A percentile compares a stretch with the other conserved stretches of the same genome.
Evolutionary conservation across 805 yeast species (phyloP).

Genomic region (Tetrapisispora fleetii): DNA sequence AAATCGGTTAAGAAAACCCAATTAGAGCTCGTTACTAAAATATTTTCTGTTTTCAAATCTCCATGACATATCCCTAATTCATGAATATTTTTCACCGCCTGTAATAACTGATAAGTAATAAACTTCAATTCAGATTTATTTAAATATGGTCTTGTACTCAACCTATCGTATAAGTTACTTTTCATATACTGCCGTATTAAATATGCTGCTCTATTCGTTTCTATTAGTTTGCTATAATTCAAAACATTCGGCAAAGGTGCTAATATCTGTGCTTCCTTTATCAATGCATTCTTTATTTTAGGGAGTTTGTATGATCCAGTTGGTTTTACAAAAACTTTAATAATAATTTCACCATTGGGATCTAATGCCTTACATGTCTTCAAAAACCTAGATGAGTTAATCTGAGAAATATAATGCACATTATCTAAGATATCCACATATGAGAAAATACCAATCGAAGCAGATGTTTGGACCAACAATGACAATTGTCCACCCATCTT

Average conservation of each 20-base stretch:
- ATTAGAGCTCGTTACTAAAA: constrained; percentile 78
- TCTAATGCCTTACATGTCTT: constrained; percentile 79
- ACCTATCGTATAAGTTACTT: constrained; percentile 76
- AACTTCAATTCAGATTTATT: constrained; percentile 74
- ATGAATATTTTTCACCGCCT: constrained; percentile 58
- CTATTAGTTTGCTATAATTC: constrained; percentile 65
- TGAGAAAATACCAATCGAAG: constrained; percentile 84
- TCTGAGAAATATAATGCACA: constrained; percentile 62
- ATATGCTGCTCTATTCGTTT: constrained; percentile 88
- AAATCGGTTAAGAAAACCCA: constrained; percentile 81
- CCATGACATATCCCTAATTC: constrained; percentile 62
- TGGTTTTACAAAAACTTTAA: constrained; percentile 79
- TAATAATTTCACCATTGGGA: constrained; percentile 58
- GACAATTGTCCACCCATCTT: constrained; percentile 87
- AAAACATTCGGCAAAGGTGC: constrained; percentile 50
- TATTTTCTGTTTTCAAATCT: constrained; percentile 84
- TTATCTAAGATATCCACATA: constrained; percentile 73
- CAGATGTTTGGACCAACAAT: constrained; percentile 78
- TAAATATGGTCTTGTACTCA: constrained; percentile 79
- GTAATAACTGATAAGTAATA: constrained; percentile 70
- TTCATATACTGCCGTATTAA: constrained; percentile 71
- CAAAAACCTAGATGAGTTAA: constrained; percentile 75
- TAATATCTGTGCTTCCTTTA: constrained; percentile 30
- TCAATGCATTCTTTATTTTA: constrained; percentile 28
- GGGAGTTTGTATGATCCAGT: constrained; percentile 17